Evolutionary conservation across 306 rosid genomes (phyloP).

Genomic region (Cicer yamashitae): DNA sequence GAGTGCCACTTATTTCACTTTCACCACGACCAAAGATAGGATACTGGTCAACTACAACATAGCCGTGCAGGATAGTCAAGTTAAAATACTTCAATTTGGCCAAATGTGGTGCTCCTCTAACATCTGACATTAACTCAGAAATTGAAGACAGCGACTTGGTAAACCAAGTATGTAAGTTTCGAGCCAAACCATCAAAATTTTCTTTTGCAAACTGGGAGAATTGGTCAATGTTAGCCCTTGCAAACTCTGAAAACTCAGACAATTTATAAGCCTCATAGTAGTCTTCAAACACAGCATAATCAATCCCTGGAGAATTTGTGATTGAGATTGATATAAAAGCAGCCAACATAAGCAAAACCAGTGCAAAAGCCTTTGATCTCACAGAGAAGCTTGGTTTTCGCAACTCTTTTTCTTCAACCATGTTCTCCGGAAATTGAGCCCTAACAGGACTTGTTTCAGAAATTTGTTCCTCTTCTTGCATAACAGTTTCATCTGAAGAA

Average conservation of each 20-base stretch:
- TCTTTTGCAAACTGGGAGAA: constrained; percentile 51
- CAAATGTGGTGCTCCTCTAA: constrained; percentile 49
- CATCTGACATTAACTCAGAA: constrained; percentile 48
- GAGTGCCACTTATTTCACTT: constrained; percentile 35
- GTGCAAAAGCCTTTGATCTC: constrained; percentile 51
- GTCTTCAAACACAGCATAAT: constrained; percentile 49
- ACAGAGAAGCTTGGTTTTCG: constrained; percentile 46
- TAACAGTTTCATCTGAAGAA: constrained; percentile 52
- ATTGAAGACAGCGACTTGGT: constrained; percentile 44
- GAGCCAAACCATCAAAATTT: constrained; percentile 24
- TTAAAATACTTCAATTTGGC: constrained; percentile 56
- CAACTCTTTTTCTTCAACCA: constrained; percentile 41
- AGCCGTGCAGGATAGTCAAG: constrained; percentile 52
- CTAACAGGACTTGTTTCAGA: constrained; percentile 46
- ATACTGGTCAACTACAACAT: constrained; percentile 34
- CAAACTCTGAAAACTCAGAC: constrained; percentile 47
- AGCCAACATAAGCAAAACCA: constrained; percentile 57
- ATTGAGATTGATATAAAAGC: constrained; percentile 51
- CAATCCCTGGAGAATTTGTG: constrained; percentile 46
- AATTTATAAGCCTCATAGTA: constrained; percentile 41
- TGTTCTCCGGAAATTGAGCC: constrained; percentile 38
- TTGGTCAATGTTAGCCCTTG: constrained; percentile 53
- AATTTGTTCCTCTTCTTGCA: constrained; percentile 44
- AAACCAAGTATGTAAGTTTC: constrained; percentile 40
- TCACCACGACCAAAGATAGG: constrained; percentile 41